Evolutionary conservation across 164 flowering plant genomes (phyloP), one percentile per base, ranked within the genome.

Genomic region (Malania oleifera): DNA sequence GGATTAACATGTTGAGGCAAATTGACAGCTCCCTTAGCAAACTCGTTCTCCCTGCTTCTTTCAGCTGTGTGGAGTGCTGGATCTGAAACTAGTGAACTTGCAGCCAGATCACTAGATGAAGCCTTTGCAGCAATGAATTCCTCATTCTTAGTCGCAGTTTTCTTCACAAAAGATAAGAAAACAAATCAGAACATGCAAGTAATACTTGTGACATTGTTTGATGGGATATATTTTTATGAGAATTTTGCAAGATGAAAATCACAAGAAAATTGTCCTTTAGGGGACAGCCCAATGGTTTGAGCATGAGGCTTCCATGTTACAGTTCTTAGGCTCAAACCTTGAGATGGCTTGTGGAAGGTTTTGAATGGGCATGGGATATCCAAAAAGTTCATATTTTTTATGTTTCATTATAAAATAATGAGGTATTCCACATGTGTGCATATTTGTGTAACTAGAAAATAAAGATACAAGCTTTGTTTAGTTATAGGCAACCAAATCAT

Each of bases 71-170:
- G 7, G 45, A 56, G 18, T 12, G 22, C 34, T 17, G 53, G 47
- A 55, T 65, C 53, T 18, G 75, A 48, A 48, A 51, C 40, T 34
- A 57, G 56, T 29, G 67, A 46, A 56, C 56, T 65, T 41, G 34
- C 66, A 29, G 50, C 56, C 46, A 52, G 26, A 56, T 53, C 72
- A 64, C 58, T 41, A 10, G 63, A 53, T 40, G 74, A 67, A 34
- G 37, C 64, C 72, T 62, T 73, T 8, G 68, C 73, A 34, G 66
- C 63, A 70, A 62, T 47, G 67, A 56, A 61, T 2, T 46, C 64
- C 27, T 75, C 79, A 56, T 69, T 75, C 55, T 65, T 73, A 64
- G 45, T 56, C 53, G 45, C 56, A 40, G 67, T 24, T 71, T 59
- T 71, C 81, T 80, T 54, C 64, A 64, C 31, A 52, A 15, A n/a